Conservation (phyloP, 2,329 filamentous ascomycete genomes). For the Davidsoniella australis region DNA sequence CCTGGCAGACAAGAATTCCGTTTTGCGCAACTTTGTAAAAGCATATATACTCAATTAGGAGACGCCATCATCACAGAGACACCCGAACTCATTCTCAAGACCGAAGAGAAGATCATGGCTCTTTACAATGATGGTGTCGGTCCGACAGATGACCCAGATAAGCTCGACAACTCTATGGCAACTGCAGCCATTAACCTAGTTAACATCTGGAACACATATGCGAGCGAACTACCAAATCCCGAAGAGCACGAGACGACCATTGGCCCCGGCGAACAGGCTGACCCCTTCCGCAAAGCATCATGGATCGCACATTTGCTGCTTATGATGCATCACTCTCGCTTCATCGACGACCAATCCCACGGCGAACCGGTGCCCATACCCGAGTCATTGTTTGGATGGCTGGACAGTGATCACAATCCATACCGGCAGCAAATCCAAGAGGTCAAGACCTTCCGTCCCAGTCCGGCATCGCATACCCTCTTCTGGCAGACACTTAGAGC, state of each 20-base stretch:
- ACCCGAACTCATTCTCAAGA: conserved; percentile 54
- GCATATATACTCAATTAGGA: conserved; percentile 39
- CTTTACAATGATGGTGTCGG: conserved; percentile 48
- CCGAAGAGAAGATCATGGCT: conserved; percentile 51
- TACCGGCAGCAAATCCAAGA: conserved; percentile 50
- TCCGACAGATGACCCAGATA: conserved; percentile 35
- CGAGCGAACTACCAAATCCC: conserved; percentile 29
- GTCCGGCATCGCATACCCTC: conserved; percentile 55
- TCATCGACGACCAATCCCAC: conserved; percentile 22
- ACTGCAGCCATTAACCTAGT: conserved; percentile 34
- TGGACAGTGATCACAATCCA: conserved; percentile 56
- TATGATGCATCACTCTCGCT: conserved; percentile 54
- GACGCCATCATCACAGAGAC: conserved; percentile 49
- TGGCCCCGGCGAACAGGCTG: conserved; percentile 44
- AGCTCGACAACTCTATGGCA: conserved; percentile 39
- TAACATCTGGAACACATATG: conserved; percentile 38
- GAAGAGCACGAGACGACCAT: conserved; percentile 43
- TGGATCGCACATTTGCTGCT: conserved; percentile 67
- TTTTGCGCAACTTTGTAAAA: conserved; percentile 55
- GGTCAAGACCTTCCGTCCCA: conserved; percentile 47
- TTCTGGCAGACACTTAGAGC: conserved; percentile 80
- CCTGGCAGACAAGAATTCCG: conserved; percentile 38
- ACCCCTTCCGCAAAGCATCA: conserved; percentile 55
- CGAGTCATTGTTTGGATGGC: conserved; percentile 67
- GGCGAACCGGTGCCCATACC: conserved; percentile 43